phyloP scores from a whole-genome alignment of 2,329 filamentous ascomycete species.

The Aureobasidium mangrovei region DNA sequence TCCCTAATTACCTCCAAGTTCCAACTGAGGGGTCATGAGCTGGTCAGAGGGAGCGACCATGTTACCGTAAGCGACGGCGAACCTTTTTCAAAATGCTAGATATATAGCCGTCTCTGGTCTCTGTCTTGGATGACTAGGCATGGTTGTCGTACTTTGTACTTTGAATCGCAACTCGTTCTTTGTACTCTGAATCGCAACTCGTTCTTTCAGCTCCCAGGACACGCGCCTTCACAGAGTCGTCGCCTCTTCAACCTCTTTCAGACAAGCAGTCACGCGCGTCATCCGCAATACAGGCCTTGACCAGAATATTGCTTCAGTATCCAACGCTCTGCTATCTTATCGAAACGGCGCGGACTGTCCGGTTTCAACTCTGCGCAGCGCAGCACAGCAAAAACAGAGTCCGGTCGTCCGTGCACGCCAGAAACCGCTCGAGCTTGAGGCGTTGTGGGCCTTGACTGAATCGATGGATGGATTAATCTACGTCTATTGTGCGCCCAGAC shows the following conservation, averaged over 20 bases:
- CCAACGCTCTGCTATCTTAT: slow-evolving; percentile 7
- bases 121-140: too few species aligned
- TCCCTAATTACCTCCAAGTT: too few species aligned
- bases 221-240: too few species aligned
- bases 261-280: neutral
- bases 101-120: too few species aligned
- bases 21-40: too few species aligned
- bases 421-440: slow-evolving; percentile 6
- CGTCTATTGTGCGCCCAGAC: slow-evolving; percentile 10
- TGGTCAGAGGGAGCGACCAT: too few species aligned
- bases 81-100: too few species aligned
- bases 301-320: slow-evolving; percentile 5
- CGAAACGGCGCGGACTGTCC: neutral
- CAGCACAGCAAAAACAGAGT: neutral
- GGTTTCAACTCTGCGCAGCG: neutral
- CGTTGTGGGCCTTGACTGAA: slow-evolving; percentile 2
- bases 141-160: too few species aligned
- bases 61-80: too few species aligned
- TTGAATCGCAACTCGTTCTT: too few species aligned
- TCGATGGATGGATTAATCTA: slow-evolving; percentile 9
- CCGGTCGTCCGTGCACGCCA: neutral
- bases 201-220: too few species aligned
- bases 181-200: too few species aligned
- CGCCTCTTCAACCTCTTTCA: neutral
- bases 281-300: neutral